Evolutionary conservation across 495 filamentous ascomycete genomes (phyloP), one percentile per base, ranked within the genome.

Genomic region (Podospora didyma): DNA sequence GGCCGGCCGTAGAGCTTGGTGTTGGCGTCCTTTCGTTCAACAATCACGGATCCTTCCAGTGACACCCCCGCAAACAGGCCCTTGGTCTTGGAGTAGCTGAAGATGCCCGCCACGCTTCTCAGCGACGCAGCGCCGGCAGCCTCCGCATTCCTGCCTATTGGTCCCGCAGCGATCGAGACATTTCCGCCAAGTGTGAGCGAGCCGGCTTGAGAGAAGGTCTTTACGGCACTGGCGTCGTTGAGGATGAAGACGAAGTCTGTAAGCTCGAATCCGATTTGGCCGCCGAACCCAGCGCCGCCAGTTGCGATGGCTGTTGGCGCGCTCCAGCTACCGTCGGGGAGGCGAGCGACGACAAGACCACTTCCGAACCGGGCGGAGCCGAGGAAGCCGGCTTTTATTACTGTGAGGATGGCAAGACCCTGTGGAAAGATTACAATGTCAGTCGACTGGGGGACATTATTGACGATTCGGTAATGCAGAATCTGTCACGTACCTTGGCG

Each of bases 231-330:
- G 41, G 86, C 81, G 68, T 98, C 94, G 72, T 98, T 98, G 49
- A 98, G 85, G 57, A 97, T 96, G 78, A 98, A 97, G 63, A 98
- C 95, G 69, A 98, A 97, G 69, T 98, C 94, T 42, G 95, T 97
- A 57, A 98, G 76, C 72, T 98, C 94, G 76, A 96, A 93, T 28
- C 94, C 94, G 66, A 98, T 96, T 70, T 98, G 94, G 20, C 94
- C 93, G 62, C 94, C 94, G 61, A 97, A 92, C 23, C 94, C 94
- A 54, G 87, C 95, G 62, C 94, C 94, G 22, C 88, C 89, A 19
- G 89, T 94, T 50, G 86, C 85, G 59, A 98, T 96, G 19, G 94
- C 95, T 16, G 89, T 90, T 6, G 94, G 94, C 16, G 94, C 95
- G 55, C 89, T 95, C 94, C 94, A 98, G 48, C 83, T 78, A 46